These are phyloP conservation scores for Crithidia sp. DNA, from an alignment of 208 protist species.

Conservation along the genomic window DNA sequence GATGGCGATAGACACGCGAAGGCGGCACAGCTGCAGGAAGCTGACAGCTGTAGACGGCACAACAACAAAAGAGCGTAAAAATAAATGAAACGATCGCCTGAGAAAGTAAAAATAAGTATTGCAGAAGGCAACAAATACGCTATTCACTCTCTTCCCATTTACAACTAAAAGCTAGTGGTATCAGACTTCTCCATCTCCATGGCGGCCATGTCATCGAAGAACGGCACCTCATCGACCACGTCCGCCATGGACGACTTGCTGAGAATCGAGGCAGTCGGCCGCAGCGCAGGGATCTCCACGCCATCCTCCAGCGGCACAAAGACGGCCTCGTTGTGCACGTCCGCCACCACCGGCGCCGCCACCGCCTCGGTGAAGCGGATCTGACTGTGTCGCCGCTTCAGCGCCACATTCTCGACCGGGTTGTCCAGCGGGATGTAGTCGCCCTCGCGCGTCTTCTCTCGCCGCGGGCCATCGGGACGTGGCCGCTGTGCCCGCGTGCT, in stretches of 20 bases:
- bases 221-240: slow-evolving; percentile 1
- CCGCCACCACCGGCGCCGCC: neutral
- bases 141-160: neutral
- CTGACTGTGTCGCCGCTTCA: slow-evolving; percentile 7
- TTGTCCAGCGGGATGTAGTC: slow-evolving; percentile 7
- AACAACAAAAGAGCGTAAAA: neutral
- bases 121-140: neutral
- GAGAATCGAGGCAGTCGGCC: slow-evolving; percentile 27
- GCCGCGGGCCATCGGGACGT: neutral
- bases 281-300: slow-evolving; percentile 23
- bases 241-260: slow-evolving; percentile 16
- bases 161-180: neutral
- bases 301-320: slow-evolving; percentile 11
- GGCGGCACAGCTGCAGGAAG: no score
- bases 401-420: neutral
- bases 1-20: no score
- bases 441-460: neutral
- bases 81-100: neutral
- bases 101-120: neutral
- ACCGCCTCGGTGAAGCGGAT: slow-evolving; percentile 24
- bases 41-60: neutral
- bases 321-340: slow-evolving; percentile 23
- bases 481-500: slow-evolving; percentile 23
- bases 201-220: neutral
- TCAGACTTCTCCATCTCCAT: neutral